A percentile compares a stretch with the other conserved stretches of the same genome.
These are phyloP conservation scores for Exsudoporus floridanus DNA, from an alignment of 1,284 basidiomycete genomes.

Conservation along the genomic window DNA sequence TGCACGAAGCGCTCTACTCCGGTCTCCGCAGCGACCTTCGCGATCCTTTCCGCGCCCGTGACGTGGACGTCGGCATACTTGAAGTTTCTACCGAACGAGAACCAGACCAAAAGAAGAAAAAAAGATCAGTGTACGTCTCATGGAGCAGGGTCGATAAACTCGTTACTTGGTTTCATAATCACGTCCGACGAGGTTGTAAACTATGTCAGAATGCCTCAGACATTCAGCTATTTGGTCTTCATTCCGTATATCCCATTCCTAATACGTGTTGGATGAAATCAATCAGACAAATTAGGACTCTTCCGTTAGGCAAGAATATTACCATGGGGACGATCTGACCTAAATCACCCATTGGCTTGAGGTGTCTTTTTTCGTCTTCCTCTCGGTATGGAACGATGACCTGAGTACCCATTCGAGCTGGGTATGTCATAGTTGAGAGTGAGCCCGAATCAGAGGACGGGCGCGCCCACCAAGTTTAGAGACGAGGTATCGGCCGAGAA, in stretches of 20 bases:
- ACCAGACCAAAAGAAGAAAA: constrained; percentile 2
- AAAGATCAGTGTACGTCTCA: constrained; percentile 10
- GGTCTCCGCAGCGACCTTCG: constrained; percentile 72
- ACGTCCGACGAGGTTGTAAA: constrained; percentile 36
- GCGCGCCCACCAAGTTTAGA: constrained; percentile 76
- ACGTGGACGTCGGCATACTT: constrained; percentile 78
- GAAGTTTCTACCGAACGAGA: constrained; percentile 68
- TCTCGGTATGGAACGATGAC: constrained; percentile 96
- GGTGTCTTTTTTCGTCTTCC: constrained; percentile 89
- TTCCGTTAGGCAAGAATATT: constrained; percentile 10
- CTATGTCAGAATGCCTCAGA: constrained; percentile 92
- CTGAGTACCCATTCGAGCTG: constrained; percentile 90
- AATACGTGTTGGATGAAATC: constrained; percentile 21
- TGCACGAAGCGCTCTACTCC: constrained; percentile 91
- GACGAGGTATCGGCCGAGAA: constrained; percentile 93
- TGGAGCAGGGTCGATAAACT: constrained; percentile 14
- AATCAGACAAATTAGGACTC: constrained; percentile 26
- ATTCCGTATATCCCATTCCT: constrained; percentile 73
- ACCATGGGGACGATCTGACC: constrained; percentile 97
- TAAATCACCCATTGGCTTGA: constrained; percentile 94
- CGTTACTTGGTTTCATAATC: constrained; percentile 75
- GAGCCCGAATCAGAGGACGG: constrained; percentile 1
- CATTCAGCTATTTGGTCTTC: constrained; percentile 85
- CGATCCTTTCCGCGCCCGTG: constrained; percentile 79
- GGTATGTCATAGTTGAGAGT: constrained; percentile 29